Conservation (phyloP, 768 basidiomycete genomes). For the Auricularia sp. region DNA sequence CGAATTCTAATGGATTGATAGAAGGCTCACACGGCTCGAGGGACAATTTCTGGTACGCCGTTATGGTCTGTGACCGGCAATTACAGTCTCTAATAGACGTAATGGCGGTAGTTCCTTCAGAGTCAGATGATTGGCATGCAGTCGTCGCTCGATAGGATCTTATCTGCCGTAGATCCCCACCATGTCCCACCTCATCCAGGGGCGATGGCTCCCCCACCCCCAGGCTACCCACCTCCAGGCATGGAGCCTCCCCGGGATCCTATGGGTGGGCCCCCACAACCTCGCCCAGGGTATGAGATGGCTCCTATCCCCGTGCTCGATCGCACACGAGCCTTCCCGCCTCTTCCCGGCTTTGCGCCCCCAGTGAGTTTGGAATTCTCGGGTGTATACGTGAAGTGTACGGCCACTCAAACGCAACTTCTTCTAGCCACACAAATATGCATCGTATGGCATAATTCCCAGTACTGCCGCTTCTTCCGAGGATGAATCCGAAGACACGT, state of each 20-base stretch:
- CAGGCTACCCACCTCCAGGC: too few species aligned
- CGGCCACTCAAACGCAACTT: too few species aligned
- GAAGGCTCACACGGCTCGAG: slow-evolving; percentile 73
- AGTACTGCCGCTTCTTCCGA: slow-evolving; percentile 78
- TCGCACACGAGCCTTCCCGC: slow-evolving; percentile 48
- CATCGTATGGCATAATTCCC: slow-evolving; percentile 81
- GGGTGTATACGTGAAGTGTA: too few species aligned
- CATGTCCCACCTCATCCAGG: too few species aligned
- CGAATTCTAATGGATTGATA: background rate
- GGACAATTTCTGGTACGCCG: slow-evolving; percentile 65
- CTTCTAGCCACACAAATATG: slow-evolving; percentile 87
- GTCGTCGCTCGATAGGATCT: slow-evolving; percentile 78
- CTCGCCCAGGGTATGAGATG: too few species aligned
- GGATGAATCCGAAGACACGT: slow-evolving; percentile 83
- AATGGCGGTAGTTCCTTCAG: slow-evolving; percentile 91
- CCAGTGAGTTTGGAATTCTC: too few species aligned
- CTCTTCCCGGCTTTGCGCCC: slow-evolving; percentile 84
- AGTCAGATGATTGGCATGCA: slow-evolving; percentile 95
- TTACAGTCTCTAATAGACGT: too few species aligned
- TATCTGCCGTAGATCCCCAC: too few species aligned
- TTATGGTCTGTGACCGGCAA: slow-evolving; percentile 4
- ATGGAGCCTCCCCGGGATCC: background rate
- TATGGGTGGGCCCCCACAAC: too few species aligned
- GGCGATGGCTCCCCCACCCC: too few species aligned
- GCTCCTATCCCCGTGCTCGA: too few species aligned